Base-by-base conservation (phyloP, 2,329 filamentous ascomycete genomes). In the Xylariaceae sp. region DNA sequence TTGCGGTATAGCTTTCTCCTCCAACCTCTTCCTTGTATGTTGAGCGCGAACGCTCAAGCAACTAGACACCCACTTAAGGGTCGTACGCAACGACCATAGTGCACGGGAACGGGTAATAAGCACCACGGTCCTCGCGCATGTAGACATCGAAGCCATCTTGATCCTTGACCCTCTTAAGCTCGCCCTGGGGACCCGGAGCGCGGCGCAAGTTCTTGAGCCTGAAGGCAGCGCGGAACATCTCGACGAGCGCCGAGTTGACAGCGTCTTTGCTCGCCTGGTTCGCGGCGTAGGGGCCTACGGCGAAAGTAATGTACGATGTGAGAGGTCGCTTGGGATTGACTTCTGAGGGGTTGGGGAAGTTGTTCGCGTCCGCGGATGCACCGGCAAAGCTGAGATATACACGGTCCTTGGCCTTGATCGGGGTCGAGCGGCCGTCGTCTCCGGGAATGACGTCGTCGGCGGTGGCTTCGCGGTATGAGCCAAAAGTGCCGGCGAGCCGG, bases 151-250 rank as follows among this genome's bases (percentile, higher is more conserved):
- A 76, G 0, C 78, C 79, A 1, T 74, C 78, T 0, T 72, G 68
- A 7, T 72, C 70, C 0, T 70, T 65, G 2, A 88, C 71, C 68
- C 79, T 84, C 72, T 87, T 86, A 52, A 89, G 62, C 58, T 80
- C 67, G 0, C 86, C 86, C 64, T 85, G 80, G 1, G 76, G 67
- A 0, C 86, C 86, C 0, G 77, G 69, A 0, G 79, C 81, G 22
- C 81, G 72, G 5, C 80, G 69, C 10, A 90, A 62, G 43, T 80
- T 81, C 54, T 77, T 72, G 54, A 80, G 69, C 47, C 73, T 68
- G 56, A 84, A 85, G 2, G 88, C 66, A 1, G 77, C 76, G 38
- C 85, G 78, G 63, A 89, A 77, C 72, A 88, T 83, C 52, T 83
- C 78, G 1, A 79, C 78, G 47, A 90, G 67, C n/a, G n/a, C n/a